Base-by-base conservation (phyloP, 2,329 filamentous ascomycete species). In the Phaeosphaeriaceae sp. region DNA sequence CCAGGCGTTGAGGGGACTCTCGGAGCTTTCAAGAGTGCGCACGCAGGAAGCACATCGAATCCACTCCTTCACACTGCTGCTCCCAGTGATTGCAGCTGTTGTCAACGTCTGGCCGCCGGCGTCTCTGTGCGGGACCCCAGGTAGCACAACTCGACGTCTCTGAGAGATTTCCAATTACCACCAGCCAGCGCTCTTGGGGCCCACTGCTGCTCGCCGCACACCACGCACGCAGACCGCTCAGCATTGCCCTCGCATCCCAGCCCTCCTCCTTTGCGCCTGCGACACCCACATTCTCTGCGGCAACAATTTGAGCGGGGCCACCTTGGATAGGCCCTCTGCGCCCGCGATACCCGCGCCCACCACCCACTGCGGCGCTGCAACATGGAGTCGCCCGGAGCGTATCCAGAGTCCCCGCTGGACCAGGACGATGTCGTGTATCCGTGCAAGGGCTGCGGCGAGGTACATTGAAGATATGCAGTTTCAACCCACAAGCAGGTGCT, bases 401-500 rank as follows among this genome's bases (percentile, higher is more conserved):
- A 84, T 68, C 80, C 85, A 60, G 86, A 88, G 64, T 86, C 76
- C 35, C 76, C 76, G 55, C 60, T 73, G 57, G 76, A 77, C 81
- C 70, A 78, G 72, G 72, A 79, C 73, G 72, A 79, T 71, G 71
- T 87, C 82, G 54, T 86, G 79, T 69, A 89, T 85, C 78, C 93
- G 88, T 79, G 84, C 87, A 71, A 92, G 89, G 81, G 90, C 88
- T 73, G 80, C 83, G 61, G 77, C 68, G 77, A 79, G 72, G 77
- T 77, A 69, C 26, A 28, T 28, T 28, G 56, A 54, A 57, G 35
- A 40, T 54, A 54, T 54, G 49, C 58, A 59, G 28, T 32, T 9
- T 23, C 26, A 11, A 5, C 11, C n/a, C 24, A 15, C 15, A 22
- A 52, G 56, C 66, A 66, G 59, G 61, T 61, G 48, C 68, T 66